Evolutionary conservation across 2,329 filamentous ascomycete species (phyloP).

Genomic region (Aspergillus vadensis): DNA sequence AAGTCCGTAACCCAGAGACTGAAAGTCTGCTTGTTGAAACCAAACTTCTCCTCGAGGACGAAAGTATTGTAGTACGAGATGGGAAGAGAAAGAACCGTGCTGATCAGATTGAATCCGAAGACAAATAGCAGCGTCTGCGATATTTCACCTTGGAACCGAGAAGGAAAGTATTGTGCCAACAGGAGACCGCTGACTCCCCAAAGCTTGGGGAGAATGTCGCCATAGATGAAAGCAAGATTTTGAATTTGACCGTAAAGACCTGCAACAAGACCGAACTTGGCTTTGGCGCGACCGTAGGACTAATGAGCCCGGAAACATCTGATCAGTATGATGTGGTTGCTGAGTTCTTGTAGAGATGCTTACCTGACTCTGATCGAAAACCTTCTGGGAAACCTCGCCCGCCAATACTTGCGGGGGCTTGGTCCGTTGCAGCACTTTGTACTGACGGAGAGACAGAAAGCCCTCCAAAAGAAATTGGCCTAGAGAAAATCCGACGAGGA

Average conservation of each 20-base stretch:
- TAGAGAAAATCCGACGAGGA: conserved; percentile 91
- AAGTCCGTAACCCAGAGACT: conserved; percentile 86
- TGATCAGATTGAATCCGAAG: conserved; percentile 79
- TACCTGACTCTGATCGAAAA: conserved; percentile 90
- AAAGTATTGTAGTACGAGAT: conserved; percentile 90
- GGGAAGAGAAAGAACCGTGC: conserved; percentile 77
- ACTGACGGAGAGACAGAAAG: conserved; percentile 86
- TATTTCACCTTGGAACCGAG: conserved; percentile 85
- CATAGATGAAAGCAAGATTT: conserved; percentile 86
- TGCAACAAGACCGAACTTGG: conserved; percentile 80
- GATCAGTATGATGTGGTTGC: neutral
- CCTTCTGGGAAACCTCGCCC: conserved; percentile 83
- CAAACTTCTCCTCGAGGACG: conserved; percentile 92
- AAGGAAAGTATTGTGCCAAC: conserved; percentile 72
- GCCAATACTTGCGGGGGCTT: conserved; percentile 83
- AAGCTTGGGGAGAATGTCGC: conserved; percentile 84
- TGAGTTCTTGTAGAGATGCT: conserved; percentile 11
- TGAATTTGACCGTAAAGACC: conserved; percentile 84
- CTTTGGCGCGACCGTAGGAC: conserved; percentile 94
- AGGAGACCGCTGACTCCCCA: conserved; percentile 80
- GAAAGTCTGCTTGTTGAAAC: conserved; percentile 97
- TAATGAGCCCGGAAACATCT: conserved; percentile 30
- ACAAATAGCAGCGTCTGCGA: conserved; percentile 91
- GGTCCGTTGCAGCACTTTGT: conserved; percentile 77
- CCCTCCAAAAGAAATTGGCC: conserved; percentile 90